phyloP scores from a whole-genome alignment of 1,284 basidiomycete species.

The Leccinum proliferum region DNA sequence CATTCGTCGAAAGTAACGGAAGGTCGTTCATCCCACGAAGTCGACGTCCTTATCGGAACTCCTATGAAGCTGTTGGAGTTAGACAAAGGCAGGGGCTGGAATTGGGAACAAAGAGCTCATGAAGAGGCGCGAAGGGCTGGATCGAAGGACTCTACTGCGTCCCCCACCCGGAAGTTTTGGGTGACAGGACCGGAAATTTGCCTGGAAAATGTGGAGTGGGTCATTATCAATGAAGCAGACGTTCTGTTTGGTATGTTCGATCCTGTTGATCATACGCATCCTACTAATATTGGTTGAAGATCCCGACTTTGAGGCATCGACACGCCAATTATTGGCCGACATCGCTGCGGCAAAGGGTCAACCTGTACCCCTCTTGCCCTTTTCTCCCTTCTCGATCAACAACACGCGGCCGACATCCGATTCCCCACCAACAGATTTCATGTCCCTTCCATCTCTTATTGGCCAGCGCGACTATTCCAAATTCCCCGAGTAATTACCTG shows the following conservation, averaged over 20 bases:
- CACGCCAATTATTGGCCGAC: constrained; percentile 60
- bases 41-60: constrained; percentile 77
- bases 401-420: constrained; percentile 14
- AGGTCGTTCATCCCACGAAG: constrained; percentile 29
- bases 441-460: constrained; percentile 78
- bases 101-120: constrained; percentile 37
- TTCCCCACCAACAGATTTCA: constrained; percentile 25
- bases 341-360: constrained; percentile 59
- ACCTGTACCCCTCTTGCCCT: constrained; percentile 32
- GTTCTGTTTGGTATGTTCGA: constrained; percentile 69
- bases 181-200: constrained; percentile 44
- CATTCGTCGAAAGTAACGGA: constrained; percentile 20
- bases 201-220: constrained; percentile 71
- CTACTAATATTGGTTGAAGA: constrained; percentile 32
- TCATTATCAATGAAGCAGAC: constrained; percentile 86
- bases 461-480: constrained; percentile 85
- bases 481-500: constrained; percentile 65
- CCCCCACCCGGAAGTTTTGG: constrained; percentile 24
- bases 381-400: constrained; percentile 17
- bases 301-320: constrained; percentile 73
- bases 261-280: constrained; percentile 2
- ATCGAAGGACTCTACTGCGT: constrained; percentile 20
- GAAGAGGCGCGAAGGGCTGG: constrained; percentile 22
- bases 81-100: constrained; percentile 62
- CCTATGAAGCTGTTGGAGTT: constrained; percentile 73